Conservation (phyloP, 495 filamentous ascomycete species). For the Hypoxylon fuscum region DNA sequence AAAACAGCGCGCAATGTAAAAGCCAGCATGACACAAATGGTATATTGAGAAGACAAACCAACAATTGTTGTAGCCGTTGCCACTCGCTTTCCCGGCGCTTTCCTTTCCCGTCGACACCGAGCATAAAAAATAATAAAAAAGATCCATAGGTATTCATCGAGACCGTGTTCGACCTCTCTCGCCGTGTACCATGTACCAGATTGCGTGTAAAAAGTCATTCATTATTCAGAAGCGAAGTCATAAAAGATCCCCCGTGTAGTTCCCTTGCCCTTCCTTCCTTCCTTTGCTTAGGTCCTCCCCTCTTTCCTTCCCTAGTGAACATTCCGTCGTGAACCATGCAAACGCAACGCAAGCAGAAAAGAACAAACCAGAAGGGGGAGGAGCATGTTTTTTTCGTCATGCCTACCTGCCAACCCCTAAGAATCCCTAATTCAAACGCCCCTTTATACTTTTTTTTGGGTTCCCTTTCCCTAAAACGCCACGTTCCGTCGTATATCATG, state of each 20-base stretch:
- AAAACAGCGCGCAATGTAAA: neutral
- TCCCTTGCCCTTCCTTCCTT: constrained; percentile 3
- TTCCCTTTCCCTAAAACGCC: constrained; percentile 35
- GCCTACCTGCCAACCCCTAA: neutral
- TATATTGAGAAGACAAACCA: constrained; percentile 26
- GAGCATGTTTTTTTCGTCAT: neutral
- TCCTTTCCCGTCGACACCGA: constrained; percentile 1
- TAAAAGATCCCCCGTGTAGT: neutral
- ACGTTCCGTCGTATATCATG: constrained; percentile 40
- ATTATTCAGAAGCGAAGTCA: constrained; percentile 29
- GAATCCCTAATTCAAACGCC: constrained; percentile 32
- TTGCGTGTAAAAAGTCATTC: constrained; percentile 3
- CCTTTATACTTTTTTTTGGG: constrained; percentile 33
- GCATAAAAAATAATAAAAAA: neutral
- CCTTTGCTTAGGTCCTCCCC: constrained; percentile 12
- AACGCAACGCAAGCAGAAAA: constrained; percentile 3
- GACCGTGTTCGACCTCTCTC: neutral
- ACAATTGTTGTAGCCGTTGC: constrained; percentile 6
- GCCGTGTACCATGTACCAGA: neutral
- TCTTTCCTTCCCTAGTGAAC: constrained; percentile 17
- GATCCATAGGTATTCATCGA: neutral
- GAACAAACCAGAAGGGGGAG: constrained; percentile 1
- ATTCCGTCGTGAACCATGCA: constrained; percentile 39
- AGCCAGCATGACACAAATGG: constrained; percentile 28
- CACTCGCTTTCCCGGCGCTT: constrained; percentile 19